Evolutionary conservation across 768 basidiomycete genomes (phyloP), one percentile per base, ranked within the genome.

Genomic region (Psilocybe sp.): DNA sequence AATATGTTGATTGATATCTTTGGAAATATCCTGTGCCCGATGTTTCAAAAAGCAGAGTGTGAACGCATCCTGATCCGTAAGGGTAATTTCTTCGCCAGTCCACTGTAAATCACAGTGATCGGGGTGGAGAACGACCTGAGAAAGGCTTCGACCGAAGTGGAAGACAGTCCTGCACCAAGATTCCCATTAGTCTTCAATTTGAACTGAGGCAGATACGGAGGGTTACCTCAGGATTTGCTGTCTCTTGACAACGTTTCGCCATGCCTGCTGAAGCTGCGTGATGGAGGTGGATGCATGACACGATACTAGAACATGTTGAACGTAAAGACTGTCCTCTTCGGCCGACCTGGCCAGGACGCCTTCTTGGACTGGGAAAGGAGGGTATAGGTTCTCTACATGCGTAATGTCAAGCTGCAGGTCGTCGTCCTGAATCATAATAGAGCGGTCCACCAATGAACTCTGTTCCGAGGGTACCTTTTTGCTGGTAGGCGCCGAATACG

Each of bases 341-440:
- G 64, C 65, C 4, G 75, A 73, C 33, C 71, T 67, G 43, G 71
- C 69, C 44, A 78, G 57, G 14, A 78, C 70, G 16, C 77, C 77
- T 59, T 76, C 75, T 50, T 78, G 77, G 12, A 77, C 64, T 15
- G 75, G 64, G 46, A 77, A 74, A 23, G 77, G 64, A 15, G 77
- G 76, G 18, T 75, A 50, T 23, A 70, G 49, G 11, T 44, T 43
- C 40, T 67, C 63, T n/a, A 70, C 50, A 19, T 50, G 37, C n/a
- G 16, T 28, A 16, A 18, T 13, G 12, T 37, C 38, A 44, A 62
- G 66, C n/a, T 18, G 49, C n/a, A 50, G 23, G 14, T 12, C 36
- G 14, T 19, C 23, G 19, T 45, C 35, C 23, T 20, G 19, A 16
- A 14, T 31, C 34, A 39, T 31, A 38, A 2, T 38, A 34, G 18